Conservation (phyloP, 148 eudicot species). For the Rhododendron ovatum region DNA sequence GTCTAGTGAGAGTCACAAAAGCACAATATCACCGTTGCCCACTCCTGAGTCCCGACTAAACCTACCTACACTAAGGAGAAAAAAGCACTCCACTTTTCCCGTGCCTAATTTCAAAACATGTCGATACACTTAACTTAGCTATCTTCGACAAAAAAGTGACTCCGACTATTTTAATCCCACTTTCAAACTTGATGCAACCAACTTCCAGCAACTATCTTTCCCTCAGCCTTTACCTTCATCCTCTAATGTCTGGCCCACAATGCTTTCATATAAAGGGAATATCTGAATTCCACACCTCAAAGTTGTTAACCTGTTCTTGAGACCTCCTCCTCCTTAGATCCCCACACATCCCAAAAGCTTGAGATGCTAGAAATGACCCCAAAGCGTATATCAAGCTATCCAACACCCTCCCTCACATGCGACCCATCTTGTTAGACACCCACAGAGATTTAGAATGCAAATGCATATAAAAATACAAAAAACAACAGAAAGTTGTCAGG, state of each 20-base stretch:
- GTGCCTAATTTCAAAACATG: neutral
- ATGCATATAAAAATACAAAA: neutral
- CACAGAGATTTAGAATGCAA: neutral
- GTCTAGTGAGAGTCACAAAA: neutral
- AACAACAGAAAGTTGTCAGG: neutral
- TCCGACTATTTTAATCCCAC: neutral
- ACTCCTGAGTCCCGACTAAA: neutral
- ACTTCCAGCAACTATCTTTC: neutral
- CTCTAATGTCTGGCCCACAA: neutral
- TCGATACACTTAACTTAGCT: neutral
- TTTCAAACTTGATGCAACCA: neutral
- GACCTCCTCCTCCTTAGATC: neutral
- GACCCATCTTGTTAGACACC: neutral
- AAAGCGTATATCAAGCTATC: neutral
- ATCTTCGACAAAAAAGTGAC: neutral
- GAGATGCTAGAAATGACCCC: neutral
- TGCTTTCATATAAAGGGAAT: neutral
- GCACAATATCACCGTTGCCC: neutral
- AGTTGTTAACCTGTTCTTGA: neutral
- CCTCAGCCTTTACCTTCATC: neutral
- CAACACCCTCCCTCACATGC: neutral
- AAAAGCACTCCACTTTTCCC: neutral
- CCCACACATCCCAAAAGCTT: neutral
- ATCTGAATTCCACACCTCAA: neutral
- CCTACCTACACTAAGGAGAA: neutral